Evolutionary conservation across 2,329 filamentous ascomycete species (phyloP).

Genomic region (Canariomyces notabilis): DNA sequence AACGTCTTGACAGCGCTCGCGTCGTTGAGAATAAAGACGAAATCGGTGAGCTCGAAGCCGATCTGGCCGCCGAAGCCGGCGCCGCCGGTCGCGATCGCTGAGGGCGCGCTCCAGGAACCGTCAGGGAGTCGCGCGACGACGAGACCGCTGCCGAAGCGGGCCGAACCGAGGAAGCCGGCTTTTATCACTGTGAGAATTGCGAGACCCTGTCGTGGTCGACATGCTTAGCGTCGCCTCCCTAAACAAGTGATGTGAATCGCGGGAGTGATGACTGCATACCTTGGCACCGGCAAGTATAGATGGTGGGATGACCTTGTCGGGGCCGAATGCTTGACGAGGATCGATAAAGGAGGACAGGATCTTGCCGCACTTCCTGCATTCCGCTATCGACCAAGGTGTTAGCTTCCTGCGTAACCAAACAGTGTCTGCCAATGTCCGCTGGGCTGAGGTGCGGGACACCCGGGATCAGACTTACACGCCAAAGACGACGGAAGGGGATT

Average conservation of each 20-base stretch:
- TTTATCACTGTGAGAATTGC: slow-evolving; percentile 84
- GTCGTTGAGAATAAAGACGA: slow-evolving; percentile 98
- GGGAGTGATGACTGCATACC: slow-evolving; percentile 43
- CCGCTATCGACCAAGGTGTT: slow-evolving; percentile 54
- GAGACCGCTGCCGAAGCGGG: slow-evolving; percentile 74
- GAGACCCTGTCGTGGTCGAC: slow-evolving; percentile 50
- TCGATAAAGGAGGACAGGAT: slow-evolving; percentile 94
- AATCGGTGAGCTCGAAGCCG: slow-evolving; percentile 83
- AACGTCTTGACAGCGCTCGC: slow-evolving; percentile 84
- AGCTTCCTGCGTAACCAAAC: slow-evolving; percentile 17
- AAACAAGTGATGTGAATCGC: slow-evolving; percentile 1
- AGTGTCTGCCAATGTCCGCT: too few relatives aligned
- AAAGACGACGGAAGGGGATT: slow-evolving; percentile 63
- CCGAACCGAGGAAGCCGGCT: slow-evolving; percentile 79
- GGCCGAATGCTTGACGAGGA: slow-evolving; percentile 85
- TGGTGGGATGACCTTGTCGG: slow-evolving; percentile 95
- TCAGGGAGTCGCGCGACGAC: slow-evolving; percentile 75
- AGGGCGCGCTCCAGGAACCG: slow-evolving; percentile 75
- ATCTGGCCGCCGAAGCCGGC: slow-evolving; percentile 83
- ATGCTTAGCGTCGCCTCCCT: neutral
- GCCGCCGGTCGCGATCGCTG: slow-evolving; percentile 74
- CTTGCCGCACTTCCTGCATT: slow-evolving; percentile 96
- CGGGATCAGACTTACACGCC: slow-evolving; percentile 54
- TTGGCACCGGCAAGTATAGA: slow-evolving; percentile 86
- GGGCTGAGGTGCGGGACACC: slow-evolving; percentile 12